Evolutionary conservation across 2,329 filamentous ascomycete species (phyloP), one percentile per base, ranked within the genome.

Genomic region (Exophiala spinifera): DNA sequence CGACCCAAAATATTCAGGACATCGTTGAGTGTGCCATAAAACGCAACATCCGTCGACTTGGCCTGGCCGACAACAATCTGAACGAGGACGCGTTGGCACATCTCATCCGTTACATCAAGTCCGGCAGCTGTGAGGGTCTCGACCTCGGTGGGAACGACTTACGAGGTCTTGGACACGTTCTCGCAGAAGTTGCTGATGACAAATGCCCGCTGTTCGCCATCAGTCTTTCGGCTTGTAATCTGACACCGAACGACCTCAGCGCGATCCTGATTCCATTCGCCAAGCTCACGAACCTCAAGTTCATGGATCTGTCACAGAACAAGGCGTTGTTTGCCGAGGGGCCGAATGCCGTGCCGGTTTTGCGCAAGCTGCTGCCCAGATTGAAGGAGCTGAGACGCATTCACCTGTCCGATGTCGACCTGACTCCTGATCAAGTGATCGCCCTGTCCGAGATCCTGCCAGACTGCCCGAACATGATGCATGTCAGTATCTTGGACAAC

Each of bases 301-400:
- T 96, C 67, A 83, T 99, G 55, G 94, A 97, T 68, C 76, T 99
- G 33, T 96, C 90, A 4, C 90, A 96, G 65, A 97, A 97, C 64
- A 87, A 80, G 28, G 84, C 83, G 17, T 77, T 99, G 14, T 96
- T 95, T 67, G 81, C 84, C 49, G 77, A 78, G 3, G 78, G 86
- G 39, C 85, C 88, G n/a, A 90, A 83, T 65, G 88, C 88, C 1
- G 78, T 94, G 31, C 80, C 81, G 3, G 74, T 90, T 3, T 77
- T 97, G 51, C 81, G 94, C 64, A 89, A 88, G 73, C 94, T 92
- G 67, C 77, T 97, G 52, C 91, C 92, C 3, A 86, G 89, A 69
- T 81, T 97, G 74, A 76, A 80, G 25, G 76, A 79, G 3, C 71
- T 99, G 25, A 95, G 91, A 69, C 84, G 94, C 14, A 83, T 99